A percentile compares a stretch with the other conserved stretches of the same genome.
phyloP scores from a whole-genome alignment of 768 basidiomycete genomes.

The Psilocybe cyanescens region DNA sequence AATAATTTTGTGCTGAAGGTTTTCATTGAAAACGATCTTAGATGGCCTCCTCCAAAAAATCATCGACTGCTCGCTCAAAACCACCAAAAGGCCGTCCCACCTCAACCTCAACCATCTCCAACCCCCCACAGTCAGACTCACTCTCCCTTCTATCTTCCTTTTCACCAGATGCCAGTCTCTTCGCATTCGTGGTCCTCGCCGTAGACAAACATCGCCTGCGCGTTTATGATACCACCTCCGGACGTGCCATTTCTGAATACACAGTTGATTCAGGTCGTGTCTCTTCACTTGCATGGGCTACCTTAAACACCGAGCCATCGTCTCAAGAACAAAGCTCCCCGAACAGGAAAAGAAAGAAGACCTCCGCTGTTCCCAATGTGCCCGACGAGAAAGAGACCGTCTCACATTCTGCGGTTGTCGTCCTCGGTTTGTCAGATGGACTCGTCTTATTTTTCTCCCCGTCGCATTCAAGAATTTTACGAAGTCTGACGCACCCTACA shows the following conservation, averaged over 20 bases:
- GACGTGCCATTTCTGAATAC: slow-evolving; percentile 60
- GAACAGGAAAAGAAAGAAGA: slow-evolving; percentile 61
- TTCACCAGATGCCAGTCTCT: slow-evolving; percentile 57
- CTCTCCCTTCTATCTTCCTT: slow-evolving; percentile 57
- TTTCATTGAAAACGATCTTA: slow-evolving; percentile 4
- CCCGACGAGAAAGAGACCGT: slow-evolving; percentile 27
- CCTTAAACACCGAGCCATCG: slow-evolving; percentile 25
- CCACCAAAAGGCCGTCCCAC: slow-evolving; percentile 52
- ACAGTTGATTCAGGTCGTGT: slow-evolving; percentile 59
- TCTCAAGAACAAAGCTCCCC: slow-evolving; percentile 35
- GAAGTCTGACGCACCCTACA: slow-evolving; percentile 57
- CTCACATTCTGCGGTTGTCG: slow-evolving; percentile 44
- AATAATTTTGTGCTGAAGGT: background rate
- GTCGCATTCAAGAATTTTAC: slow-evolving; percentile 55
- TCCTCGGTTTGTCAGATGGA: slow-evolving; percentile 66
- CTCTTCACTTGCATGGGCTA: slow-evolving; percentile 56
- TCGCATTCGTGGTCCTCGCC: slow-evolving; percentile 65
- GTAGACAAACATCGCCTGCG: slow-evolving; percentile 76
- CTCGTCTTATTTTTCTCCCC: slow-evolving; percentile 65
- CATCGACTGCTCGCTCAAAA: slow-evolving; percentile 60
- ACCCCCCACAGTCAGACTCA: slow-evolving; percentile 54
- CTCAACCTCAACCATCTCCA: slow-evolving; percentile 59
- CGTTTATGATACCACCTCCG: slow-evolving; percentile 62
- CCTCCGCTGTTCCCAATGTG: slow-evolving; percentile 44
- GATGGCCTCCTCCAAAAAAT: slow-evolving; percentile 50